These are phyloP conservation scores for Paxillus rubicundulus DNA, from an alignment of 768 basidiomycete genomes.

Conservation along the genomic window DNA sequence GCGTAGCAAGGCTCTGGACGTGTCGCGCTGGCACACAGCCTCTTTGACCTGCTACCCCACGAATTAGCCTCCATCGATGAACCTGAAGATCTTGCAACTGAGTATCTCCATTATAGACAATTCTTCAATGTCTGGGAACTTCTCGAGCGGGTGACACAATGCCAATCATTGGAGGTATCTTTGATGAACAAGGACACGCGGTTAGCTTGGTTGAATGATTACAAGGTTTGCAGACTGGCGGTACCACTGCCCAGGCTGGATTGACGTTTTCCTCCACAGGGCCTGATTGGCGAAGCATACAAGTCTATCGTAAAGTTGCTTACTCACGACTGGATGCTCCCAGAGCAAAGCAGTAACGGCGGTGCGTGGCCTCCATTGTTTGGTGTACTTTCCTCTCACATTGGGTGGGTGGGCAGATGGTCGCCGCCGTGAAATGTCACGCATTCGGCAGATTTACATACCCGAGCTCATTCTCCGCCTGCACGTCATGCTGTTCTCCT, in stretches of 20 bases:
- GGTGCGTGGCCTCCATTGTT: constrained; percentile 25
- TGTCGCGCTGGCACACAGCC: constrained; percentile 59
- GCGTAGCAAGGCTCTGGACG: constrained; percentile 61
- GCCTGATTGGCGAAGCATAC: constrained; percentile 59
- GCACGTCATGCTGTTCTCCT: constrained; percentile 67
- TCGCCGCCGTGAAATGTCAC: constrained; percentile 62
- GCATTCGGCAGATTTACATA: constrained; percentile 86
- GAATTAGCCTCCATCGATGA: constrained; percentile 62
- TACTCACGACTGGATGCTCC: constrained; percentile 74
- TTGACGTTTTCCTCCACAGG: constrained; percentile 32
- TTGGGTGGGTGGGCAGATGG: constrained; percentile 48
- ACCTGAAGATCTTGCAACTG: constrained; percentile 69
- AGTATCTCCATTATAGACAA: constrained; percentile 76
- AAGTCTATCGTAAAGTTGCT: constrained; percentile 68
- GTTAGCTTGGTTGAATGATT: constrained; percentile 61
- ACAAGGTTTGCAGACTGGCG: constrained; percentile 41
- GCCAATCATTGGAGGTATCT: constrained; percentile 53
- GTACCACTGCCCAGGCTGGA: too few species aligned
- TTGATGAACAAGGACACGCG: constrained; percentile 59
- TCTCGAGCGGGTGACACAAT: constrained; percentile 59
- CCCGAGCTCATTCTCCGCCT: constrained; percentile 88
- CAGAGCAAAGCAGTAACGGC: constrained; percentile 44
- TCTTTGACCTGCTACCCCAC: constrained; percentile 59
- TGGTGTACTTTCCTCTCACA: constrained; percentile 1
- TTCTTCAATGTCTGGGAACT: constrained; percentile 77